Evolutionary conservation across 306 rosid species (phyloP), one percentile per base, ranked within the genome.

Genomic region (Hippophae tibetana): DNA sequence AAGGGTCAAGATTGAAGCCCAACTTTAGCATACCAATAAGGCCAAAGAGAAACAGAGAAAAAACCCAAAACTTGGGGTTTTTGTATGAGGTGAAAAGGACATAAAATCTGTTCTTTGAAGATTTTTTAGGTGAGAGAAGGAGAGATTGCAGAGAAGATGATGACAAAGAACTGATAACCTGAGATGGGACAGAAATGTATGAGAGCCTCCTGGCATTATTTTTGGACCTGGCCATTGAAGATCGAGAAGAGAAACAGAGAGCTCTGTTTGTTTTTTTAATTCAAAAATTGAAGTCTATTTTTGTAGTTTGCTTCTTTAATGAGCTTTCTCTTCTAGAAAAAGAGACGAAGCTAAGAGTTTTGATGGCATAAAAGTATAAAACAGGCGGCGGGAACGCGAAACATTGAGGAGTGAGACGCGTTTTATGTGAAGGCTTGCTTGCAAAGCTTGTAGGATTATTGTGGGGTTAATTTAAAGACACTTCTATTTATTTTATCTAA

Each of bases 101-200:
- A 5, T 57, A 70, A 48, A 64, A 61, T 67, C 48, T 73, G 60
- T 6, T 71, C 69, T 69, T 79, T 14, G 95, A 85, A 43, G 92
- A 69, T 48, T 92, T 92, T 61, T 88, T 92, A 31, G 93, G 96
- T 9, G 99, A 88, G 41, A 77, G 72, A 31, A 92, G 78, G 6
- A 92, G 95, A 13, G 95, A 85, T 12, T 88, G 88, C 13, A 92
- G 73, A 13, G 99, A 88, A 69, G 99, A 83, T 0, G 99, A 76
- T 27, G 99, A 80, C 41, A 92, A 52, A 3, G 99, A 83, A 52
- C 77, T 92, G 63, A 92, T 92, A 49, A 92, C 82, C 81, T 88
- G 99, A 55, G 96, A 88, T 8, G 99, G 99, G 38, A 92, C 99
- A 6, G 99, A 86, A 63, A 92, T 92, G 86, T 78, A 92, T 1